These are phyloP conservation scores for Gastrolobium bilobum DNA, from an alignment of 306 rosid genomes.

Conservation along the genomic window DNA sequence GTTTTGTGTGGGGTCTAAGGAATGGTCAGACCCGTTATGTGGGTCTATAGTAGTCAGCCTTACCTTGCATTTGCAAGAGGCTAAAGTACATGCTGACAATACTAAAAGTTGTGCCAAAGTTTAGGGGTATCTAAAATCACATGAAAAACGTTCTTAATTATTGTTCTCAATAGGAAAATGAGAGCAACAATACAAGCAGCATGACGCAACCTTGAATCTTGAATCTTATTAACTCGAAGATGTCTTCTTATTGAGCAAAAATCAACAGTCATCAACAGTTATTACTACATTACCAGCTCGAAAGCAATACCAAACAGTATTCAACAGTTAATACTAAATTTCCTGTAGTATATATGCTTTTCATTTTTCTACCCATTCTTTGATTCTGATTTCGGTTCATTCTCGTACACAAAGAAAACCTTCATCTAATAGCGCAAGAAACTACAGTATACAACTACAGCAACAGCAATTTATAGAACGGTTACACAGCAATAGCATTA, in stretches of 20 bases:
- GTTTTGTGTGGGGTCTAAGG: no score
- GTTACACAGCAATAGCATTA: not conserved
- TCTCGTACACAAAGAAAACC: not conserved
- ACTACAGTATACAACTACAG: not conserved
- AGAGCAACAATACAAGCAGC: not conserved
- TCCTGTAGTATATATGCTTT: not conserved
- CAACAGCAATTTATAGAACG: not conserved
- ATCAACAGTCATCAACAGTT: not conserved
- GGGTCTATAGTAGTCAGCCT: no score
- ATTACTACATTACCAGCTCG: not conserved
- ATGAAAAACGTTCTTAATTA: not conserved
- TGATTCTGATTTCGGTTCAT: not conserved
- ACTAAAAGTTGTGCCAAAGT: not conserved
- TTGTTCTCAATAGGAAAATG: not conserved
- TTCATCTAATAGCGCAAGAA: not conserved
- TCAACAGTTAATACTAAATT: not conserved
- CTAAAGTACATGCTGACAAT: no score
- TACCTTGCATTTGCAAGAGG: no score
- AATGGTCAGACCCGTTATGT: no score
- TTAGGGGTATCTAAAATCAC: not conserved
- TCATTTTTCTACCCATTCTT: not conserved
- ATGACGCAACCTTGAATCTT: constrained; percentile 15
- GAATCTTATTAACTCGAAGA: constrained; percentile 14
- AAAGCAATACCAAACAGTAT: constrained; percentile 13
- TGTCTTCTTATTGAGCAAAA: not conserved